Evolutionary conservation across 108 stramenopile species (phyloP).

Genomic region (Nannochloropsis oceanica): DNA sequence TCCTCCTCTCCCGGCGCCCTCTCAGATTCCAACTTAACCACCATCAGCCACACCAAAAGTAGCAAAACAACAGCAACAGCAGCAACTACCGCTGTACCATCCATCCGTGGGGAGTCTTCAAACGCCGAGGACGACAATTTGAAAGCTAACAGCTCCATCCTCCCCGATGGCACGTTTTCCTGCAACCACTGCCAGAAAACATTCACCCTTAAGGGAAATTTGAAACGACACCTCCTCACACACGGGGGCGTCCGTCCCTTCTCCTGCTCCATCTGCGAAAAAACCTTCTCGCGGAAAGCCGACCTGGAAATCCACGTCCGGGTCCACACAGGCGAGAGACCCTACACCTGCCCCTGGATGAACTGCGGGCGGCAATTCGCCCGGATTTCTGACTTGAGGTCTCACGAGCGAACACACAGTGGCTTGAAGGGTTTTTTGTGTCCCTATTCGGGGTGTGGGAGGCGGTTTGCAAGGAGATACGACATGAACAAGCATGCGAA

Average conservation of each 20-base stretch:
- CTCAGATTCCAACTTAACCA: too few relatives aligned
- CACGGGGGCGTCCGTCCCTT: constrained; percentile 6
- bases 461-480: constrained; percentile 5
- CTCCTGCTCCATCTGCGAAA: constrained; percentile 28
- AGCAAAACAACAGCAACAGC: too few relatives aligned
- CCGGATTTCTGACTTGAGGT: constrained; percentile 19
- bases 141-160: background rate
- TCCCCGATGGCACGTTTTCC: background rate
- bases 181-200: constrained; percentile 1
- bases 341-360: background rate
- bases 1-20: too few relatives aligned
- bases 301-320: constrained; percentile 29
- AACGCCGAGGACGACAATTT: background rate
- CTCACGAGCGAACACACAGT: constrained; percentile 19
- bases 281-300: constrained; percentile 29
- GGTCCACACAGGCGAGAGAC: constrained; percentile 32
- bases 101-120: too few relatives aligned
- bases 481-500: constrained; percentile 17
- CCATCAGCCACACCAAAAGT: too few relatives aligned
- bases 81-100: too few relatives aligned
- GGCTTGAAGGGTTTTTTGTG: constrained; percentile 3
- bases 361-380: constrained; percentile 11
- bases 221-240: constrained; percentile 1
- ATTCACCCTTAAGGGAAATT: constrained; percentile 18
- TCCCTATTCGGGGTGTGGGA: background rate